Base-by-base conservation (phyloP, 2,329 filamentous ascomycete species). In the Sarocladium oryzae region DNA sequence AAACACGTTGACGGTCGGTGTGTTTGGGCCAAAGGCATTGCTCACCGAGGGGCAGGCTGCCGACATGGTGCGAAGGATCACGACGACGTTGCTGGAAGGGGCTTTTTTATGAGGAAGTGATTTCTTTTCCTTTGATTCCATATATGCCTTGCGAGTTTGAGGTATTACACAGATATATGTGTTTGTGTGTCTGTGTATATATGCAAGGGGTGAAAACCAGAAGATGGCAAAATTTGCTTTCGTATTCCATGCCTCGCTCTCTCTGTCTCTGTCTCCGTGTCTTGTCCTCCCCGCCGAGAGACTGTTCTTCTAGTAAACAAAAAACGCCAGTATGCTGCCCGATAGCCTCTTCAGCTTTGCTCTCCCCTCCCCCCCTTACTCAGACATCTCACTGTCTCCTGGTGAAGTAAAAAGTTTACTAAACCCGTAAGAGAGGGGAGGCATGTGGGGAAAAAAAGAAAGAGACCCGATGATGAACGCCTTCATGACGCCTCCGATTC, bases 1-100 rank as follows among this genome's bases (percentile, higher is more conserved):
- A 0, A 55, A 57, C 2, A 55, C 51, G 0, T 53, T 74, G 36
- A 68, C 69, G 26, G 63, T 74, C 46, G 71, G 71, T 5, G 59
- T 72, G 2, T 74, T 74, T 54, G 70, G 67, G 3, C 66, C 67
- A 5, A 46, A 50, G 5, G 51, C 20, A 5, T 10, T 28, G 9
- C 8, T 49, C 30, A 49, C 9, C 2, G 10, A 24, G 13, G 8
- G 37, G 5, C 7, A 49, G 20, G 46, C 46, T n/a, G 8, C 15
- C 4, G 32, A 37, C 6, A 49, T 24, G 26, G 43, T 48, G n/a
- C n/a, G 9, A 3, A 33, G 16, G 8, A 20, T 48, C 5, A 28
- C 43, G 4, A 32, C 43, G 4, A 33, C 28, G 4, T 15, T 45
- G 10, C 43, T 32, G 24, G 26, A 20, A 30, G 7, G 28, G 26